Percentiles rank a stretch among this genome's conserved stretches.
Conservation (phyloP, 768 basidiomycete species). For the Lactarius psammicola region DNA sequence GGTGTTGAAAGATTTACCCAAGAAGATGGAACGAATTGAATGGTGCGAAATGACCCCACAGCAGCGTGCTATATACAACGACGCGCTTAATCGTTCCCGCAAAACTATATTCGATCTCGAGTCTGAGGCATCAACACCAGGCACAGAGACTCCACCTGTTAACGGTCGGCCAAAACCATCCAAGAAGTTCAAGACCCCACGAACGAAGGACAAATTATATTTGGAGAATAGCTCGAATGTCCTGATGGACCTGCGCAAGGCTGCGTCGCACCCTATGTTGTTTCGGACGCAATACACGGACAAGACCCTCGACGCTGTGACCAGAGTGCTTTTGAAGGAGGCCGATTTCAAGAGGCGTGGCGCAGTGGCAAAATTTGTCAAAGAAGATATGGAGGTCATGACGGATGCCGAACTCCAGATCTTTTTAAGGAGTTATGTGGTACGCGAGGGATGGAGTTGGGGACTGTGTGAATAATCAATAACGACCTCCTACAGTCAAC, state of each 20-base stretch:
- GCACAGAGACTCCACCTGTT: constrained; percentile 35
- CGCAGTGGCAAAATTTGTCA: constrained; percentile 78
- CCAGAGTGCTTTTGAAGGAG: constrained; percentile 84
- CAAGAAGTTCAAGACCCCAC: constrained; percentile 47
- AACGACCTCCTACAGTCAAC: constrained; percentile 50
- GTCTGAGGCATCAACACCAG: constrained; percentile 32
- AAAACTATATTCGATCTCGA: constrained; percentile 67
- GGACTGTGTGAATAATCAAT: background rate
- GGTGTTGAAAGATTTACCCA: constrained; percentile 91
- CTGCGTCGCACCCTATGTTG: constrained; percentile 93
- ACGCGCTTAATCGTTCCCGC: constrained; percentile 80
- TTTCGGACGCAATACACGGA: constrained; percentile 87
- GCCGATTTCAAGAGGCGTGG: constrained; percentile 86
- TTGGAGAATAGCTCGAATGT: constrained; percentile 88
- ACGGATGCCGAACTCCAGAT: constrained; percentile 93
- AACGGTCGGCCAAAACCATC: constrained; percentile 36
- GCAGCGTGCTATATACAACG: constrained; percentile 81
- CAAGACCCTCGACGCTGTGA: constrained; percentile 65
- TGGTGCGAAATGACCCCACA: constrained; percentile 90
- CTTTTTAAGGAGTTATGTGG: constrained; percentile 86
- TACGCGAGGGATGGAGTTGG: constrained; percentile 36
- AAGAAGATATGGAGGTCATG: constrained; percentile 98
- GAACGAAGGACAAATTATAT: constrained; percentile 64
- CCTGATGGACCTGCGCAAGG: constrained; percentile 96
- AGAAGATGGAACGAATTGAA: constrained; percentile 89